A percentile compares a stretch with the other conserved stretches of the same genome.
These are phyloP conservation scores for Porodaedalea pini DNA, from an alignment of 1,284 basidiomycete genomes.

Conservation along the genomic window DNA sequence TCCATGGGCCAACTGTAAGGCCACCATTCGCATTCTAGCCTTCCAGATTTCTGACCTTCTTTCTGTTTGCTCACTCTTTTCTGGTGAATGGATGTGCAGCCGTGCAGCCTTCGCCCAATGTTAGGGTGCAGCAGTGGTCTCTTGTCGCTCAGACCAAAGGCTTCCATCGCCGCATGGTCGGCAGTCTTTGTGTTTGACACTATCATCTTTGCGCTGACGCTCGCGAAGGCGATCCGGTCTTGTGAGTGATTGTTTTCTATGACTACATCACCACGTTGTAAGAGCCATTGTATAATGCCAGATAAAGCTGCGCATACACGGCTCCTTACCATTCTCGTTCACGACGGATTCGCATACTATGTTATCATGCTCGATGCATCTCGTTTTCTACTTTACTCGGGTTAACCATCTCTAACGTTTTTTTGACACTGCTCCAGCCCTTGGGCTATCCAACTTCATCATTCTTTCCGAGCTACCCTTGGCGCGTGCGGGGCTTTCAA, in stretches of 20 bases:
- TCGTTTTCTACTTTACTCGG: background rate
- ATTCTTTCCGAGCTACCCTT: conserved; percentile 1
- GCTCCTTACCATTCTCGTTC: conserved; percentile 5
- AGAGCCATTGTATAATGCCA: background rate
- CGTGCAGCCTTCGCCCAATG: background rate
- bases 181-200: conserved; percentile 8
- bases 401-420: background rate
- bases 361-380: conserved; percentile 7
- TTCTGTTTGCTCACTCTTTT: too few species aligned
- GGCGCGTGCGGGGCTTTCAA: background rate
- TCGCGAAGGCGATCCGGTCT: background rate
- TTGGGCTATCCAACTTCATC: background rate
- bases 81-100: too few species aligned
- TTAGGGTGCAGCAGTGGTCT: background rate
- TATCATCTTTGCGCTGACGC: conserved; percentile 3
- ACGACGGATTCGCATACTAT: conserved; percentile 10
- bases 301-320: background rate
- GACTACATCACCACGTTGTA: background rate
- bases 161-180: conserved; percentile 3
- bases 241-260: background rate
- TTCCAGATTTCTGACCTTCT: background rate
- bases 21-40: background rate
- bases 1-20: background rate
- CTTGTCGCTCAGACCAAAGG: background rate
- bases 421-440: background rate